phyloP scores from a whole-genome alignment of 2,329 filamentous ascomycete genomes.

The Plenodomus biglobosus region DNA sequence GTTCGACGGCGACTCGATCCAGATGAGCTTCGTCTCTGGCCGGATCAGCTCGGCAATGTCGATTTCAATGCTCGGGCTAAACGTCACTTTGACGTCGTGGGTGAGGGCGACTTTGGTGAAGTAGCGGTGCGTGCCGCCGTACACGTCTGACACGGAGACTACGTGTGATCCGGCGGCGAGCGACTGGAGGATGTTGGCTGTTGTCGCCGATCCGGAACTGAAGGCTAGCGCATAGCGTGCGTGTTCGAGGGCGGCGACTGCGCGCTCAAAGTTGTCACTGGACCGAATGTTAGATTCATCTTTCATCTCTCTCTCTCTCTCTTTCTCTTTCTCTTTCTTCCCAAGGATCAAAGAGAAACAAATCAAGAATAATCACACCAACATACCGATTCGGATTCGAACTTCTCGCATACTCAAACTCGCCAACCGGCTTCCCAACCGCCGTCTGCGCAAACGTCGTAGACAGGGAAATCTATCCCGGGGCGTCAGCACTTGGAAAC shows the following conservation, averaged over 20 bases:
- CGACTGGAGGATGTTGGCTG: constrained; percentile 89
- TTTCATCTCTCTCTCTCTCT: too few species aligned
- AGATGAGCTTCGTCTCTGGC: constrained; percentile 87
- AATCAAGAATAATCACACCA: too few species aligned
- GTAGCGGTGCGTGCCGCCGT: constrained; percentile 96
- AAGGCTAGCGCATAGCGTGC: constrained; percentile 93
- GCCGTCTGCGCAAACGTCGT: constrained; percentile 93
- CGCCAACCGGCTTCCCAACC: constrained; percentile 83
- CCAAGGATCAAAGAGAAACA: too few species aligned
- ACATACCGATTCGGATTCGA: constrained; percentile 81
- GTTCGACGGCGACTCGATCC: constrained; percentile 96
- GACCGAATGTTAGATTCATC: too few species aligned
- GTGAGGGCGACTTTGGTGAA: constrained; percentile 97
- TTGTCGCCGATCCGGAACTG: constrained; percentile 90
- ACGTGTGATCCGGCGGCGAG: constrained; percentile 90
- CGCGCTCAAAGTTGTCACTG: constrained; percentile 81
- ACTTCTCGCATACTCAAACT: constrained; percentile 90
- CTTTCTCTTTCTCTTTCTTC: too few species aligned
- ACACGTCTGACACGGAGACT: constrained; percentile 95
- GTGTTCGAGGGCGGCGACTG: constrained; percentile 88
- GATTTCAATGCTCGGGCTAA: constrained; percentile 87
- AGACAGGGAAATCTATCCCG: constrained; percentile 76
- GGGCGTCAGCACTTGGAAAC: too few species aligned
- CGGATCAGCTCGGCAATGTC: constrained; percentile 84
- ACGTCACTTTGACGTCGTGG: constrained; percentile 91